Conservation (phyloP, 2,329 filamentous ascomycete species). For the Fusarium ambrosium region DNA sequence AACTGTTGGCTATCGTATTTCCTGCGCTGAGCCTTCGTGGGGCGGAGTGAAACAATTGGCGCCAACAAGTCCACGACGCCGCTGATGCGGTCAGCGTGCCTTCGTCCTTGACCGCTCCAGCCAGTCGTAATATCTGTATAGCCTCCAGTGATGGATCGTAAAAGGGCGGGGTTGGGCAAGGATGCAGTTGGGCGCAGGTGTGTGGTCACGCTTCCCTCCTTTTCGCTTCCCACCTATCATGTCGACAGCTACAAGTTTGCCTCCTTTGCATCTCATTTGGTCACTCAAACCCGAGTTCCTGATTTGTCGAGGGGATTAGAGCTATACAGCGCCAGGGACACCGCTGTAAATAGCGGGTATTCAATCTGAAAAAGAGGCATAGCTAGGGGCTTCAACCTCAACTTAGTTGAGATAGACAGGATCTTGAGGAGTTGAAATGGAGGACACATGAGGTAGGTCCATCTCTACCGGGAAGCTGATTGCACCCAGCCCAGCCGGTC, state of each 20-base stretch:
- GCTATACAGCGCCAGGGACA: too few relatives aligned
- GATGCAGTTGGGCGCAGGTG: not conserved
- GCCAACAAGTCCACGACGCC: too few relatives aligned
- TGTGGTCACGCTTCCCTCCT: not conserved
- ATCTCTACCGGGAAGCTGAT: not conserved
- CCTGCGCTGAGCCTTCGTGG: too few relatives aligned
- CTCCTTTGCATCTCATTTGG: not conserved
- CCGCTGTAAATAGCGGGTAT: too few relatives aligned
- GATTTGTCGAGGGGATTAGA: not conserved
- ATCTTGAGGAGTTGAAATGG: too few relatives aligned
- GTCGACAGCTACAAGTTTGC: not conserved
- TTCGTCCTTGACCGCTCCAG: not conserved
- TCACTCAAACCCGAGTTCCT: not conserved
- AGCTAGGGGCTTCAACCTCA: too few relatives aligned
- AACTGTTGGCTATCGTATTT: not conserved
- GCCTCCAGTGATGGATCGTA: not conserved
- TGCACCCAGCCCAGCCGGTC: not conserved
- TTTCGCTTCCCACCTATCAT: not conserved
- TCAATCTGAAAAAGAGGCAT: too few relatives aligned
- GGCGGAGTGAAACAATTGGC: too few relatives aligned
- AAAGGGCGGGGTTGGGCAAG: not conserved
- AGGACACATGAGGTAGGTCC: not conserved
- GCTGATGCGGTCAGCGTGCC: not conserved
- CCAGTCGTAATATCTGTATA: not conserved
- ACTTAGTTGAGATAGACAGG: too few relatives aligned